A percentile compares a stretch with the other conserved stretches of the same genome.
Evolutionary conservation across 768 basidiomycete species (phyloP).

Genomic region (Hirschioporus abietinus): DNA sequence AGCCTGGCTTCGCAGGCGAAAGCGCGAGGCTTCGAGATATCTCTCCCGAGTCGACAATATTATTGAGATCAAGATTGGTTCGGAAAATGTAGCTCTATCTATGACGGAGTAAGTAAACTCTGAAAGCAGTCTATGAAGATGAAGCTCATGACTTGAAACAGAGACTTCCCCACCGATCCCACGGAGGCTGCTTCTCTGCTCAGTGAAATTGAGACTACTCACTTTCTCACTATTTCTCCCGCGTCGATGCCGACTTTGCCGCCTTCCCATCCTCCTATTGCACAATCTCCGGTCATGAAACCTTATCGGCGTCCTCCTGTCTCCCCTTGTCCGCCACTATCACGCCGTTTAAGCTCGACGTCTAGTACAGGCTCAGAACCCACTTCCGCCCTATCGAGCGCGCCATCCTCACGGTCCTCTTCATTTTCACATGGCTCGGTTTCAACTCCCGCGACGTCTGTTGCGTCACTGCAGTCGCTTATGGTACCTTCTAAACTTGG

Average conservation of each 20-base stretch:
- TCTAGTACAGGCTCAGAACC: neutral
- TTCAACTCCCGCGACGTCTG: neutral
- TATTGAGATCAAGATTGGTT: constrained; percentile 41
- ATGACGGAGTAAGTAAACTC: neutral
- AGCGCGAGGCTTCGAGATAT: constrained; percentile 48
- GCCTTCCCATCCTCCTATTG: neutral
- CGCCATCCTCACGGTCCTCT: neutral
- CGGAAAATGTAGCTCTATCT: constrained; percentile 39
- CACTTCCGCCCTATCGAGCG: neutral
- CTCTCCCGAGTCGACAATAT: constrained; percentile 48
- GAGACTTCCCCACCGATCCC: constrained; percentile 53
- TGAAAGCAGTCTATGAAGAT: constrained; percentile 1
- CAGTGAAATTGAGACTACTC: constrained; percentile 45
- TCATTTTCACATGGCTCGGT: neutral
- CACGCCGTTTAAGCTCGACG: neutral
- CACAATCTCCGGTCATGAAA: neutral
- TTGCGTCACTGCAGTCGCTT: neutral
- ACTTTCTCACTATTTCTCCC: constrained; percentile 51
- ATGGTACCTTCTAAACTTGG: neutral
- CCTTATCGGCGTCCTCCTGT: neutral
- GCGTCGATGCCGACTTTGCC: constrained; percentile 28
- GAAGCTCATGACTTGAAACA: constrained; percentile 14
- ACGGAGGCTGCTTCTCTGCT: constrained; percentile 47
- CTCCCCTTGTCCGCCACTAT: neutral
- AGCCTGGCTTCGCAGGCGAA: constrained; percentile 53